Evolutionary conservation across 441 rosid species (phyloP).

Genomic region (Euphorbia schlechtendalii): DNA sequence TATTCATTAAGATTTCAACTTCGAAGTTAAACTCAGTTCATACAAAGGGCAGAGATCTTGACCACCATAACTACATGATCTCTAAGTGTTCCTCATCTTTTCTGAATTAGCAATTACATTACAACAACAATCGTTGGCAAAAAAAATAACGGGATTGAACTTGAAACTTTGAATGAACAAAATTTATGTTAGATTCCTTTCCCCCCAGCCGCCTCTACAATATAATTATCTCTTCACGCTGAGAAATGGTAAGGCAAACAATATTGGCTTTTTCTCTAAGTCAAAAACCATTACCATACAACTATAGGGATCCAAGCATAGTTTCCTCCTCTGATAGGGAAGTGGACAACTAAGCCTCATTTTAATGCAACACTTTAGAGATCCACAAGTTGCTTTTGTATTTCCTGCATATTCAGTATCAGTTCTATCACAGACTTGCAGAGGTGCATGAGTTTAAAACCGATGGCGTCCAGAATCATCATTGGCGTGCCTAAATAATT

Average conservation of each 20-base stretch:
- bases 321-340: not conserved
- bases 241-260: conserved; percentile 5
- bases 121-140: not conserved
- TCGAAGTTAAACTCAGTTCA: not conserved
- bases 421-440: conserved; percentile 11
- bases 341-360: conserved; percentile 9
- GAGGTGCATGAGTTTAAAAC: not conserved
- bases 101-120: not conserved
- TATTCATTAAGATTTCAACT: not conserved
- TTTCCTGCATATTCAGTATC: conserved; percentile 14
- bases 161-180: not conserved
- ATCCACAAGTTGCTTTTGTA: not conserved
- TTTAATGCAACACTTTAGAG: conserved; percentile 15
- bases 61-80: not conserved
- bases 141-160: no score
- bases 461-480: not conserved
- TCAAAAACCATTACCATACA: not conserved
- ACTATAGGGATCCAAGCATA: not conserved
- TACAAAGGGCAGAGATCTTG: not conserved
- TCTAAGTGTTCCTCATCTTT: not conserved
- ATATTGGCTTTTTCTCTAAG: not conserved
- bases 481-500: not conserved
- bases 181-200: not conserved
- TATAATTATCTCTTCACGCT: conserved; percentile 8
- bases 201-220: not conserved